Percentiles rank a stretch among this genome's conserved stretches.
Conservation (phyloP, 2,329 filamentous ascomycete species). For the Bipolaris sorokiniana region DNA sequence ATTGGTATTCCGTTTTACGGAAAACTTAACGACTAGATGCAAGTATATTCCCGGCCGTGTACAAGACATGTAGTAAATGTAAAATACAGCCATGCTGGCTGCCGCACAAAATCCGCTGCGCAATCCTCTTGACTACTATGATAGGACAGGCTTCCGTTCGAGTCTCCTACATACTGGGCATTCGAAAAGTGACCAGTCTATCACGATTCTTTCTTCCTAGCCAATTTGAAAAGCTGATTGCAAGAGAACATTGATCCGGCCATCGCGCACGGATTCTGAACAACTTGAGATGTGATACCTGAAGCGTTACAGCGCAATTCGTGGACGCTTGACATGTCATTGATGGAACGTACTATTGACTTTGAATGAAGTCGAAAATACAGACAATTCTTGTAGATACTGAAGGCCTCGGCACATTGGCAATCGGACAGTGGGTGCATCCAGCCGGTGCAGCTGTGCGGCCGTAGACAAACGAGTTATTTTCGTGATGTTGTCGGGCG, state of each 20-base stretch:
- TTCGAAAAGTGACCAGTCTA: not conserved
- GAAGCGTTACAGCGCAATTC: not conserved
- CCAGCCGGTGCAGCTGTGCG: not conserved
- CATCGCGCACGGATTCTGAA: not conserved
- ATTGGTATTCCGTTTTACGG: slow-evolving; percentile 84
- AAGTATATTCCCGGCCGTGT: slow-evolving; percentile 11
- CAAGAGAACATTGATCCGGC: not conserved
- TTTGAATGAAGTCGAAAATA: not conserved
- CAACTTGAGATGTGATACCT: not conserved
- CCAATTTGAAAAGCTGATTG: not conserved
- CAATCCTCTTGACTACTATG: not conserved
- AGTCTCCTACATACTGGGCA: too few relatives aligned
- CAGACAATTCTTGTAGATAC: not conserved
- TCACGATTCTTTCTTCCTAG: not conserved
- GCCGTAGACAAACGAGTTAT: slow-evolving; percentile 15
- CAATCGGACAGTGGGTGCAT: not conserved
- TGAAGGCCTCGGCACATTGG: not conserved
- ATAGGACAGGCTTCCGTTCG: not conserved
- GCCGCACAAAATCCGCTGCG: not conserved
- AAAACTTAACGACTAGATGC: slow-evolving; percentile 59
- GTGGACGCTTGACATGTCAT: not conserved
- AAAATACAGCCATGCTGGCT: not conserved
- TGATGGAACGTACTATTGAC: not conserved
- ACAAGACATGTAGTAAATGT: slow-evolving; percentile 24
- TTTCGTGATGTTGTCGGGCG: slow-evolving; percentile 26